These are phyloP conservation scores for Pelargonium cotyledonis DNA, from an alignment of 441 rosid species.

Conservation along the genomic window DNA sequence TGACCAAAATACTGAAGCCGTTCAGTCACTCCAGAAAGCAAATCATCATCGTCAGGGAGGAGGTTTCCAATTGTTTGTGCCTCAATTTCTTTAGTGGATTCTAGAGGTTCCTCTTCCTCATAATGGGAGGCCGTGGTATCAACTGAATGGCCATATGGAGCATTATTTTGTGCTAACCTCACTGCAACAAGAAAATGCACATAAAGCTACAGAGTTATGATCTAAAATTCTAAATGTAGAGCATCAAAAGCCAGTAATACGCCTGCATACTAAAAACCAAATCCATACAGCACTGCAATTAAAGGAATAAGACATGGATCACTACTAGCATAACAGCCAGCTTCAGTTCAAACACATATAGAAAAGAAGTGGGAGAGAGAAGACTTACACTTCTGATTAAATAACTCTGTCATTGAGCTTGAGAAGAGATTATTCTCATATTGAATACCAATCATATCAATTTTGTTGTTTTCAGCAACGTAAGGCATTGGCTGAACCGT, in stretches of 20 bases:
- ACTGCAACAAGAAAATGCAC: constrained; percentile 35
- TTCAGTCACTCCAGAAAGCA: constrained; percentile 54
- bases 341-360: neutral
- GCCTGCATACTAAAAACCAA: constrained; percentile 11
- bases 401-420: constrained; percentile 52
- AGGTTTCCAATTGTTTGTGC: constrained; percentile 69
- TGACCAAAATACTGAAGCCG: constrained; percentile 26
- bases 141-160: constrained; percentile 38
- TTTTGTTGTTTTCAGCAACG: constrained; percentile 26
- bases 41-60: constrained; percentile 54
- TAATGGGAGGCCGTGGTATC: constrained; percentile 34
- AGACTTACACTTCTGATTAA: constrained; percentile 43
- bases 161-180: constrained; percentile 34
- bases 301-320: constrained; percentile 3
- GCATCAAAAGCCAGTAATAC: constrained; percentile 18
- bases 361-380: neutral
- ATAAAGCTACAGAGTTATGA: constrained; percentile 12
- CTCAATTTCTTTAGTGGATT: constrained; percentile 53
- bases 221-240: neutral
- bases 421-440: constrained; percentile 57
- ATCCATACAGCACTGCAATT: constrained; percentile 11
- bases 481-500: constrained; percentile 23
- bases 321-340: constrained; percentile 1
- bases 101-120: constrained; percentile 46
- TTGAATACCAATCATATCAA: constrained; percentile 29